These are phyloP conservation scores for Diplogelasinospora grovesii DNA, from an alignment of 495 filamentous ascomycete genomes.

Conservation along the genomic window DNA sequence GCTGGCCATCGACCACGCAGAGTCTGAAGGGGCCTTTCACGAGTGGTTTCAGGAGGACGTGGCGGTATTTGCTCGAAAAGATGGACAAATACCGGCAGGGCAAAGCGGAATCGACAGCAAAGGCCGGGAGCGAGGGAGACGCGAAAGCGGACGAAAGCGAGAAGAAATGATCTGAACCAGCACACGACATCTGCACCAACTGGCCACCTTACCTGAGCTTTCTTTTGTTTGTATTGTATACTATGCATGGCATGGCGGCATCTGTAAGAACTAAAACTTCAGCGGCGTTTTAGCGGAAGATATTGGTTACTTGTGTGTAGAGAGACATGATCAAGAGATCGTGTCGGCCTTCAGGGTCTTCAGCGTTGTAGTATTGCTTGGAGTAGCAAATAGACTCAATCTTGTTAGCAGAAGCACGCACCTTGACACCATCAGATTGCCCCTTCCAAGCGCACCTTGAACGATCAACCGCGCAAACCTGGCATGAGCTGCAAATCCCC, in stretches of 20 bases:
- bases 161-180: constrained; percentile 4
- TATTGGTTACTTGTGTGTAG: no score
- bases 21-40: constrained; percentile 75
- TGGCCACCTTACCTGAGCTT: constrained; percentile 3
- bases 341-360: no score
- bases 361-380: no score
- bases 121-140: constrained; percentile 3
- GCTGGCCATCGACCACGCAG: constrained; percentile 84
- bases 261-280: constrained; percentile 8
- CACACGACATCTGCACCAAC: constrained; percentile 1
- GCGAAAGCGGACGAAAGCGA: constrained; percentile 11
- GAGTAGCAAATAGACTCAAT: no score
- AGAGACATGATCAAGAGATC: no score
- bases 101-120: constrained; percentile 10
- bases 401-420: no score
- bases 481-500: no score
- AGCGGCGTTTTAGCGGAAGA: constrained; percentile 7
- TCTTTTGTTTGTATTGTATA: constrained; percentile 13
- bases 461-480: no score
- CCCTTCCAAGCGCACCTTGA: no score
- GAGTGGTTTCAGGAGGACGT: constrained; percentile 58
- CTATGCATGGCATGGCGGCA: constrained; percentile 16
- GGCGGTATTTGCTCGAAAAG: constrained; percentile 80
- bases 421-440: no score
- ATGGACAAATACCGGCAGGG: constrained; percentile 59